A percentile compares a stretch with the other conserved stretches of the same genome.
Conservation (phyloP, 75 land plant species). For the Picea glauca region DNA sequence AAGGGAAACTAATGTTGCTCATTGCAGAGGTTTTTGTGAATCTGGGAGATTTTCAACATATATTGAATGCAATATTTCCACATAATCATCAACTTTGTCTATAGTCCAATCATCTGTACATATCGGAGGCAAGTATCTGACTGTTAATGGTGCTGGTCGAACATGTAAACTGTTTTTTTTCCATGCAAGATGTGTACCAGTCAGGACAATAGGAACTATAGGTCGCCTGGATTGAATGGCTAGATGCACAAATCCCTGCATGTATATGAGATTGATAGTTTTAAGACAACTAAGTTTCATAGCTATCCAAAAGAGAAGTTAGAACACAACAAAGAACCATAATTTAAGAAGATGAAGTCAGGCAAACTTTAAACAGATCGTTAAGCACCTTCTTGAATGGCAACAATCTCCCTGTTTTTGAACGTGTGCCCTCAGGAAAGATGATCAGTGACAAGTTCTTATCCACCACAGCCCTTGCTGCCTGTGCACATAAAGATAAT, state of each 20-base stretch:
- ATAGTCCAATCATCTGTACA: constrained; percentile 29
- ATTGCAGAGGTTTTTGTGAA: constrained; percentile 32
- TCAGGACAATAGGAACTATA: constrained; percentile 46
- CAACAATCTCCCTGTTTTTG: constrained; percentile 37
- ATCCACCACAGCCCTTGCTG: constrained; percentile 23
- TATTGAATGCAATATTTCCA: constrained; percentile 29
- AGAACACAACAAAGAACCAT: not conserved
- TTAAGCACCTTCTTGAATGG: constrained; percentile 44
- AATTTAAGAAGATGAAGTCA: not conserved
- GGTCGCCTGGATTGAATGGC: constrained; percentile 42
- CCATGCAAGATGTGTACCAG: constrained; percentile 52
- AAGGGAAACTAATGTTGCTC: not conserved
- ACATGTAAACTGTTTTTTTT: constrained; percentile 37
- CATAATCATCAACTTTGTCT: constrained; percentile 30
- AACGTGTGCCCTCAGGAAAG: constrained; percentile 55
- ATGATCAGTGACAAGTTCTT: constrained; percentile 41
- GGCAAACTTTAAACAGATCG: not conserved
- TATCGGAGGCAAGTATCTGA: constrained; percentile 42
- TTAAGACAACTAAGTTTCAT: not conserved
- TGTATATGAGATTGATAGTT: not conserved
- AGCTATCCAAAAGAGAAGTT: not conserved
- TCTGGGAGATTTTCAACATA: constrained; percentile 38
- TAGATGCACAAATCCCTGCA: constrained; percentile 42
- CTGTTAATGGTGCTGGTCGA: constrained; percentile 40
- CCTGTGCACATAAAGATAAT: constrained; percentile 15